phyloP scores from a whole-genome alignment of 2,329 filamentous ascomycete genomes.

The Xylariales sp. region DNA sequence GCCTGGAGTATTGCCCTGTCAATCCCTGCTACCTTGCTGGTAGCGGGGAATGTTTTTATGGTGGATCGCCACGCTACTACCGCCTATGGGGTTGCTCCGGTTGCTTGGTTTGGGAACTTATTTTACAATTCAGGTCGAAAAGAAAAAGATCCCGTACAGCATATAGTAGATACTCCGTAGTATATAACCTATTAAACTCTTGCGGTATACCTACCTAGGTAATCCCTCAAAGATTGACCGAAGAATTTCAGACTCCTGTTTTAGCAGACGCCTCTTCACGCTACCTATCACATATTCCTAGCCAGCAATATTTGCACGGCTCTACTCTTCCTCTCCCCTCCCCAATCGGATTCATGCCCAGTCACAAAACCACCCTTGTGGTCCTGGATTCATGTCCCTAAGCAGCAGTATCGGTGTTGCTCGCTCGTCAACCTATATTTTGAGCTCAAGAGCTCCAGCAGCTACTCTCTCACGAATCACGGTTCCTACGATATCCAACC shows the following conservation, averaged over 20 bases:
- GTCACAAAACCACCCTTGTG: conserved; percentile 41
- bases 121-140: too few species aligned
- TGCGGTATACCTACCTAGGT: conserved; percentile 10
- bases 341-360: conserved; percentile 45
- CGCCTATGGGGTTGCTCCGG: conserved; percentile 1
- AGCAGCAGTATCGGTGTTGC: conserved; percentile 46
- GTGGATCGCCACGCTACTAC: conserved; percentile 16
- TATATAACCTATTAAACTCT: background rate
- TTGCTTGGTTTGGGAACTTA: background rate
- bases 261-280: background rate
- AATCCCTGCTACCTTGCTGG: background rate
- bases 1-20: background rate
- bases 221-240: too few species aligned
- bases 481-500: conserved; percentile 13
- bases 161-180: conserved; percentile 1
- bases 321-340: conserved; percentile 1
- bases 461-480: conserved; percentile 40
- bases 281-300: background rate
- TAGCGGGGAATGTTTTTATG: conserved; percentile 3
- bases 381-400: conserved; percentile 52
- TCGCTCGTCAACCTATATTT: conserved; percentile 47
- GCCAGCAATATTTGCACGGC: conserved; percentile 26
- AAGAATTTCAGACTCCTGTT: background rate
- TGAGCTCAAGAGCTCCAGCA: conserved; percentile 43
- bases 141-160: conserved; percentile 31